Percentiles rank a stretch among this genome's conserved stretches.
phyloP scores from a whole-genome alignment of 306 rosid species.

The Vachellia pachyceras region DNA sequence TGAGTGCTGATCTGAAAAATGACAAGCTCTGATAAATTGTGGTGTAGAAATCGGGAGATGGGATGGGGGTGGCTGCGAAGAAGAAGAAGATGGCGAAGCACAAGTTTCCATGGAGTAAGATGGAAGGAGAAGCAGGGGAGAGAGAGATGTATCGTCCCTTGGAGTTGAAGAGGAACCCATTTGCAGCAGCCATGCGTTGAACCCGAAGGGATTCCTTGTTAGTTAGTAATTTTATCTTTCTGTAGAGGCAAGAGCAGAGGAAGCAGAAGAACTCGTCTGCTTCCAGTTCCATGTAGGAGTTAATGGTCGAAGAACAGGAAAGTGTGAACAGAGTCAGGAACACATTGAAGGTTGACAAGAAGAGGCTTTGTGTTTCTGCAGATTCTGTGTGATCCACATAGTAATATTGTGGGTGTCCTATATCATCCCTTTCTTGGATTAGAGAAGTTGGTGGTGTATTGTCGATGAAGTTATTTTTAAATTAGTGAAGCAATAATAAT shows the following conservation, averaged over 20 bases:
- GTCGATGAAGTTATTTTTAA: no score
- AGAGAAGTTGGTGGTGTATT: no score
- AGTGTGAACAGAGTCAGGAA: conserved; percentile 20
- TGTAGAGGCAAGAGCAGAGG: background rate
- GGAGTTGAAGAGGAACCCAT: conserved; percentile 61
- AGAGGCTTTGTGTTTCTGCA: conserved; percentile 15
- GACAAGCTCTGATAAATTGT: conserved; percentile 26
- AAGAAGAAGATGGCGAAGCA: conserved; percentile 63
- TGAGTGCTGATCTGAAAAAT: background rate
- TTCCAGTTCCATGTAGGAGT: conserved; percentile 28
- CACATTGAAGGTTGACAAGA: background rate
- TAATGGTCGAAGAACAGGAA: conserved; percentile 9
- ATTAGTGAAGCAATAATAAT: no score
- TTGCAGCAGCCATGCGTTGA: conserved; percentile 59
- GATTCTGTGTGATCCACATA: background rate
- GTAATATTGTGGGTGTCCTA: no score
- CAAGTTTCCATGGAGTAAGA: conserved; percentile 74
- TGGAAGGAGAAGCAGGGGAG: conserved; percentile 38
- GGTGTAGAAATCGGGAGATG: conserved; percentile 61
- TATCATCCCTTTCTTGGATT: no score
- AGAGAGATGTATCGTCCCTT: conserved; percentile 47
- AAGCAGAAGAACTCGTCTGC: conserved; percentile 16
- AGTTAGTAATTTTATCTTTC: conserved; percentile 16
- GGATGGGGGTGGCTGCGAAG: conserved; percentile 67
- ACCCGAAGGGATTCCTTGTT: conserved; percentile 27